phyloP scores from a whole-genome alignment of 108 stramenopile species.

The Nitzschia palea region DNA sequence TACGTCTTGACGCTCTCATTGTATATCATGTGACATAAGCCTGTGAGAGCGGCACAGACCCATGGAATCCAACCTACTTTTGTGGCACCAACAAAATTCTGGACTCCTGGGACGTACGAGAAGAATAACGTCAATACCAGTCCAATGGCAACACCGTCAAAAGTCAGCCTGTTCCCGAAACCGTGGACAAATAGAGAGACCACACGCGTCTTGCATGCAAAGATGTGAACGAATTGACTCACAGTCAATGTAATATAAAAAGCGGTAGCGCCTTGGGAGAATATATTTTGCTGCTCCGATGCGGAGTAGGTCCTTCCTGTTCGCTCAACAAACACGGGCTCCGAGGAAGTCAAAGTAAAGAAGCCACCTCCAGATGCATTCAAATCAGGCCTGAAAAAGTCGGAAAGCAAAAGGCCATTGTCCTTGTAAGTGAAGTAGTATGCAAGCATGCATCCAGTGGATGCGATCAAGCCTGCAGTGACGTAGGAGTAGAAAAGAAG shows the following conservation, averaged over 20 bases:
- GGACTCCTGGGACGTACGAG: not conserved
- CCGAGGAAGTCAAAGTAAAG: not conserved
- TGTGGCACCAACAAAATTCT: not conserved
- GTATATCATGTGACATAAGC: not conserved
- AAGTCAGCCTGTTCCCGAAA: not conserved
- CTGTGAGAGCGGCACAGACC: not conserved
- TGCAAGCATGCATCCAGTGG: not conserved
- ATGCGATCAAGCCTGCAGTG: not conserved
- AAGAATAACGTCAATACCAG: not conserved
- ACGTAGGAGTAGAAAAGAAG: constrained; percentile 3
- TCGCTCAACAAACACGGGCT: not conserved
- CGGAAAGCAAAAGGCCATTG: not conserved
- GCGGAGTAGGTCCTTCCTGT: not conserved
- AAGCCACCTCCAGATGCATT: not conserved
- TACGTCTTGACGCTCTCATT: not conserved
- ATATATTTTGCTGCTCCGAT: not conserved
- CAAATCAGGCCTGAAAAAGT: not conserved
- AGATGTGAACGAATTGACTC: not conserved
- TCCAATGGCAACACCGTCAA: not conserved
- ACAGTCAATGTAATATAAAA: not conserved
- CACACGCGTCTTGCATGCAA: not conserved
- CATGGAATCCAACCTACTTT: not conserved
- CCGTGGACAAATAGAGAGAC: not conserved
- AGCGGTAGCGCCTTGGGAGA: not conserved
- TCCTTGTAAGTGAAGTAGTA: not conserved